Base-by-base conservation (phyloP, 148 eudicot species). In the Rheum nobile region DNA sequence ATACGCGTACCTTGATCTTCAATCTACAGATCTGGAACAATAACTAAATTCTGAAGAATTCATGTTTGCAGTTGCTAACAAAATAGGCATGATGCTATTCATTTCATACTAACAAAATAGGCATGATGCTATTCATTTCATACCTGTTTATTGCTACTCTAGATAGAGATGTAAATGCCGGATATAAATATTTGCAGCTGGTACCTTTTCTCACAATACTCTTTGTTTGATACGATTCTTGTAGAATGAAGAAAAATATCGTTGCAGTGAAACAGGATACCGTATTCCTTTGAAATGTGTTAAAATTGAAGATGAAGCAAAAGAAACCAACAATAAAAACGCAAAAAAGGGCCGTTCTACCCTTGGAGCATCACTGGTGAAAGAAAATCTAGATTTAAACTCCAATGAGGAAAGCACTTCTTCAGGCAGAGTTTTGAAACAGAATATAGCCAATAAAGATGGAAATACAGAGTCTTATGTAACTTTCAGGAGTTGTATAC, bases 191-290 rank as follows among this genome's bases (percentile, higher is more conserved):
- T 48, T 48, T 19, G 17, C 50, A 48, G 55, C 7, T 13, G 21
- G 50, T 46, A 59, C 6, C 67, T 10, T 59, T 26, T 59, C 67
- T 65, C 12, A 31, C 8, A 32, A 4, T 63, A 2, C 38, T 63
- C 21, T 31, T 32, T 32, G 38, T 65, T 38, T 32, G 35, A 13
- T 13, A 65, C 17, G 16, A 31, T 17, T 34, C 4, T 57, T 82
- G 80, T 75, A 93, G 98, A 87, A 76, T 31, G 92, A 89, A 65
- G 91, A 84, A 75, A 90, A 87, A 35, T 93, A 87, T 70, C 87
- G 90, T 61, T 90, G 96, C 86, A 86, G 94, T 84, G 98, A 93
- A 84, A 93, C 98, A 84, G 98, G 94, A 74, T 90, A 90, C 70
- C 98, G 96, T 71, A 89, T 93, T 39, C 98, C 94, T 78, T 80